Evolutionary conservation across 2,329 filamentous ascomycete genomes (phyloP).

Genomic region (Venturia aucupariae): DNA sequence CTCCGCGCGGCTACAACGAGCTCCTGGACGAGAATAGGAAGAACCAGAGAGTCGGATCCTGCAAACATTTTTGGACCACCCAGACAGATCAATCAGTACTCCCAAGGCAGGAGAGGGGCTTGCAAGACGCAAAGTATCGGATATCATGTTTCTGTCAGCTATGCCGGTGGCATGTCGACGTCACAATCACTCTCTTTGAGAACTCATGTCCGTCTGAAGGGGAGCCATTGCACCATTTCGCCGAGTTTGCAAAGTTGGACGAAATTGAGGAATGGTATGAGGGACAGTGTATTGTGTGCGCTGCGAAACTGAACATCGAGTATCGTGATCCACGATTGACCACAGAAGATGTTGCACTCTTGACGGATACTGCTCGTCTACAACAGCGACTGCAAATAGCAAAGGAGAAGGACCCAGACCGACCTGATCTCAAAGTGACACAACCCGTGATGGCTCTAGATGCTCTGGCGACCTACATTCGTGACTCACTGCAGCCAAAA

Average conservation of each 20-base stretch:
- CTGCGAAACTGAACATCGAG: not conserved
- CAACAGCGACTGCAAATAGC: slow-evolving; percentile 45
- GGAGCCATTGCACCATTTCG: slow-evolving; percentile 54
- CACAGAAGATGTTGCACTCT: slow-evolving; percentile 37
- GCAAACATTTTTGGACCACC: slow-evolving; percentile 13
- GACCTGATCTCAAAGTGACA: slow-evolving; percentile 44
- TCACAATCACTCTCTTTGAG: slow-evolving; percentile 33
- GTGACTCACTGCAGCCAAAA: slow-evolving; percentile 45
- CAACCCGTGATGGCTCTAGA: slow-evolving; percentile 45
- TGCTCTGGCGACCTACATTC: slow-evolving; percentile 51
- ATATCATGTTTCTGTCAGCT: slow-evolving; percentile 51
- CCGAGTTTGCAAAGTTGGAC: not conserved
- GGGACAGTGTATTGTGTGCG: slow-evolving; percentile 7
- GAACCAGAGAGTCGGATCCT: not conserved
- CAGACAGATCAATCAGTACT: slow-evolving; percentile 12
- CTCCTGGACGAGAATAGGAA: slow-evolving; percentile 6
- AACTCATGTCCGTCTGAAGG: slow-evolving; percentile 37
- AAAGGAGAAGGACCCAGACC: slow-evolving; percentile 41
- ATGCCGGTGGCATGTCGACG: slow-evolving; percentile 54
- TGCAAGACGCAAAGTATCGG: slow-evolving; percentile 33
- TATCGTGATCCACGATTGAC: slow-evolving; percentile 32
- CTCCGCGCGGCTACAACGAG: slow-evolving; percentile 14
- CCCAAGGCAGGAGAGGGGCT: not conserved
- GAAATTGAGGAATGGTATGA: slow-evolving; percentile 3
- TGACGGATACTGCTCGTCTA: slow-evolving; percentile 46